These are phyloP conservation scores for Coleophoma eucalyptorum DNA, from an alignment of 2,329 filamentous ascomycete genomes.

Conservation along the genomic window DNA sequence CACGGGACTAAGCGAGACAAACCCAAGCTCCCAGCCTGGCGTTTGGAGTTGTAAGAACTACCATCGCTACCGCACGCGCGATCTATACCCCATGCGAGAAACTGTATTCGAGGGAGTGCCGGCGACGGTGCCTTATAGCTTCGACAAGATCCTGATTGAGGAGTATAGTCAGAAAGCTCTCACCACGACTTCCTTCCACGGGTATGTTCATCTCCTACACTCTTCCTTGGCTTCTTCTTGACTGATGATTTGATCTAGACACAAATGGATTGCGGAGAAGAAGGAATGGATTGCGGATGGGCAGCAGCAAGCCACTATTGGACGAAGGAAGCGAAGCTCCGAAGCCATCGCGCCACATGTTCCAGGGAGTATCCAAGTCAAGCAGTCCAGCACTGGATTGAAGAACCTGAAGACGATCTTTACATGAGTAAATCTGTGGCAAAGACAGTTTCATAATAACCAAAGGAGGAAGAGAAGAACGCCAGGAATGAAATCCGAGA, in stretches of 20 bases:
- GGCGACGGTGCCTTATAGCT: conserved; percentile 66
- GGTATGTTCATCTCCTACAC: conserved; percentile 40
- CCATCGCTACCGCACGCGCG: conserved; percentile 66
- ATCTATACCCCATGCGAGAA: conserved; percentile 72
- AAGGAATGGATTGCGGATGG: conserved; percentile 55
- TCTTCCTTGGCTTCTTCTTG: neutral
- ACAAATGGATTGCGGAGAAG: conserved; percentile 52
- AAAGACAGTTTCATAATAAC: too few relatives aligned
- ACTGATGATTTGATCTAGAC: conserved; percentile 37
- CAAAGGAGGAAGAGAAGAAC: too few relatives aligned
- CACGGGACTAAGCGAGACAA: conserved; percentile 68
- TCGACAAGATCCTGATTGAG: conserved; percentile 59
- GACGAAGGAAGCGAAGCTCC: neutral
- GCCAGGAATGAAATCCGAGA: too few relatives aligned
- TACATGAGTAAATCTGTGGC: too few relatives aligned
- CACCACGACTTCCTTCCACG: conserved; percentile 55
- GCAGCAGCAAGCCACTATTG: conserved; percentile 5
- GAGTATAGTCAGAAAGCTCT: conserved; percentile 64
- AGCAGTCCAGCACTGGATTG: too few relatives aligned
- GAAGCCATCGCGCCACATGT: neutral
- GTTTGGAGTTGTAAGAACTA: conserved; percentile 78
- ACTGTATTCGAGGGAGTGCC: conserved; percentile 71
- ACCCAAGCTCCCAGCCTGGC: conserved; percentile 54
- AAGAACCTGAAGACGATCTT: too few relatives aligned
- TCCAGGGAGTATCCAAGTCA: neutral